Percentiles rank a stretch among this genome's conserved stretches.
These are phyloP conservation scores for Xylaria curta DNA, from an alignment of 495 filamentous ascomycete genomes.

Conservation along the genomic window DNA sequence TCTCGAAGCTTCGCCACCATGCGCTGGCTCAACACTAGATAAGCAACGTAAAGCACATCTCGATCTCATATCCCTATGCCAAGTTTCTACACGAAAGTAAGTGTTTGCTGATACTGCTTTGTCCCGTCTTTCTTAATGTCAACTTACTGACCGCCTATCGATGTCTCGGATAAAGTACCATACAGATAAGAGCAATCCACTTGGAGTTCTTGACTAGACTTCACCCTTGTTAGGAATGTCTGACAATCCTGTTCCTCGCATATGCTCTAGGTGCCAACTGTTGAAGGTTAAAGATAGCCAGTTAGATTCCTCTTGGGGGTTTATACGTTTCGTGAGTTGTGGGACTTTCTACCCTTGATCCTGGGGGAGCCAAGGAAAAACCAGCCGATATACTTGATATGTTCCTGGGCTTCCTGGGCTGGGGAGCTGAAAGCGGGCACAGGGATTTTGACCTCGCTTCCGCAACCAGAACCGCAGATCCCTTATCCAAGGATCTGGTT, in stretches of 20 bases:
- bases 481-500: slow-evolving; percentile 20
- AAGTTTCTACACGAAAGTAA: background rate
- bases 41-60: background rate
- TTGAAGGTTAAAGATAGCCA: slow-evolving; percentile 4
- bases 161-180: slow-evolving; percentile 11
- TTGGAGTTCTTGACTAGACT: background rate
- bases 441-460: slow-evolving; percentile 8
- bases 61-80: background rate
- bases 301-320: background rate
- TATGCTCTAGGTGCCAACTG: slow-evolving; percentile 11
- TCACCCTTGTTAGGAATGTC: background rate
- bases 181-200: background rate
- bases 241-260: background rate
- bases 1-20: background rate
- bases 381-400: slow-evolving; percentile 3
- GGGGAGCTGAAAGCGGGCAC: slow-evolving; percentile 16
- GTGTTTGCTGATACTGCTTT: slow-evolving; percentile 9
- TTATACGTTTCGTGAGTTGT: slow-evolving; percentile 2
- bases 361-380: background rate
- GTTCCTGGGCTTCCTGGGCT: slow-evolving; percentile 4
- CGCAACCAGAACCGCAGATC: slow-evolving; percentile 9
- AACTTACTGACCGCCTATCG: background rate
- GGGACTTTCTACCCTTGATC: background rate
- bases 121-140: background rate
- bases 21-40: background rate